Percentiles rank a stretch among this genome's conserved stretches.
Conservation (phyloP, 495 filamentous ascomycete genomes). For the Amniculicola lignicola region DNA sequence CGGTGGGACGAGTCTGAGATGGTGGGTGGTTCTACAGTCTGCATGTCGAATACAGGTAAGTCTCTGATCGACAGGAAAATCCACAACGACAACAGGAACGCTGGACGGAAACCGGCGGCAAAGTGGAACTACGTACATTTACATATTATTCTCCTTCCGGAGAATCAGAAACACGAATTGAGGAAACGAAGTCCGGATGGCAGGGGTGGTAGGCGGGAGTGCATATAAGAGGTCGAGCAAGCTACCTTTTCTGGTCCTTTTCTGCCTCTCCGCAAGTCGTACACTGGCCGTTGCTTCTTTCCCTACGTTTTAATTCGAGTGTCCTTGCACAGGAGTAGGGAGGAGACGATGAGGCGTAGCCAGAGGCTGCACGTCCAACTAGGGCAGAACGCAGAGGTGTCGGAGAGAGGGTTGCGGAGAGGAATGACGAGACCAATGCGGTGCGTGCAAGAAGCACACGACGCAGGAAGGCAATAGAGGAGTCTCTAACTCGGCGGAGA, state of each 20-base stretch:
- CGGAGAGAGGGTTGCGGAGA: constrained; percentile 9
- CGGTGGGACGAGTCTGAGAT: constrained; percentile 22
- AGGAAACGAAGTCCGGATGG: constrained; percentile 18
- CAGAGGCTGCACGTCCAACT: constrained; percentile 5
- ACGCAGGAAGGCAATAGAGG: constrained; percentile 26
- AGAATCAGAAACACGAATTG: constrained; percentile 8
- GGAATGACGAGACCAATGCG: constrained; percentile 29
- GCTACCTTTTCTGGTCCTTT: constrained; percentile 16
- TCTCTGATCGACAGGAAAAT: constrained; percentile 22
- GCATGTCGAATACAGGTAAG: constrained; percentile 32
- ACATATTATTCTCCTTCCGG: constrained; percentile 24
- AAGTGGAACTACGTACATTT: constrained; percentile 19
- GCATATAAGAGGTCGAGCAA: constrained; percentile 24
- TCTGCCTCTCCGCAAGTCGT: neutral
- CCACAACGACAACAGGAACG: neutral
- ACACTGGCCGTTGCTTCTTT: neutral
- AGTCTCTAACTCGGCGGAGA: constrained; percentile 30
- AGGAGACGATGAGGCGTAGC: constrained; percentile 6
- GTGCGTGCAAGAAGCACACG: constrained; percentile 25
- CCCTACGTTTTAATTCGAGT: constrained; percentile 1
- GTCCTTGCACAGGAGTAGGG: neutral
- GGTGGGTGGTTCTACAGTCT: constrained; percentile 28
- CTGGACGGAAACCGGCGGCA: constrained; percentile 3
- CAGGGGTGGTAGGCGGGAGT: constrained; percentile 9
- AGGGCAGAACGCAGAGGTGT: constrained; percentile 7